Percentiles rank a stretch among this genome's conserved stretches.
phyloP scores from a whole-genome alignment of 2,329 filamentous ascomycete genomes.

The Colletotrichum noveboracense region DNA sequence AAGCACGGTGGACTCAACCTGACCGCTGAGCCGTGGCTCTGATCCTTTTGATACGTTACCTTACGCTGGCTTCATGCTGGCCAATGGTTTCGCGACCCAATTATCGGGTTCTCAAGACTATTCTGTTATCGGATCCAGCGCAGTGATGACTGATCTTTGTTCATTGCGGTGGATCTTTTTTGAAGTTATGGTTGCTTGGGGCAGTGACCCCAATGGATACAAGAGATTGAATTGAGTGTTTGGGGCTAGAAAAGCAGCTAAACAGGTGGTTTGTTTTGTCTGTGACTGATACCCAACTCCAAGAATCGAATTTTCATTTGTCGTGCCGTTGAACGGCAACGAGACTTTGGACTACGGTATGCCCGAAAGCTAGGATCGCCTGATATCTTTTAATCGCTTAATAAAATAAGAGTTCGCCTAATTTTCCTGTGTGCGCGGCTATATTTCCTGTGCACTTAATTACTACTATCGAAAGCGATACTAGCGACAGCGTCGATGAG shows the following conservation, averaged over 20 bases:
- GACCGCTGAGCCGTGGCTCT: background rate
- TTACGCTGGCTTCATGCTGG: background rate
- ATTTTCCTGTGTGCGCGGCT: too few species aligned
- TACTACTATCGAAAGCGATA: too few species aligned
- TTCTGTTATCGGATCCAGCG: rapidly evolving
- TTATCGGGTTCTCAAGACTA: background rate
- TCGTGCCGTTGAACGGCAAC: rapidly evolving
- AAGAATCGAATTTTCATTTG: background rate
- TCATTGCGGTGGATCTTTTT: background rate
- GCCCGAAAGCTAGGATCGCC: background rate
- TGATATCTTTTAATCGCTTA: background rate
- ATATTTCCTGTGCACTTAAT: too few species aligned
- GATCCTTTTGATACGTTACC: background rate
- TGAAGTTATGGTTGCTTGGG: background rate
- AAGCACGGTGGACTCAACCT: background rate
- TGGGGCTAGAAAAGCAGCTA: background rate
- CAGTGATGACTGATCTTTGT: background rate
- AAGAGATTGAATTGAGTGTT: background rate
- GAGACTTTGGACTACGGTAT: background rate
- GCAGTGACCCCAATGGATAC: background rate
- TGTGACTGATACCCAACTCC: background rate
- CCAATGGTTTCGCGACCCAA: rapidly evolving
- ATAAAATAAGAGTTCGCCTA: too few species aligned
- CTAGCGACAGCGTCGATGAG: too few species aligned
- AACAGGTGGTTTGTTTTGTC: background rate